Base-by-base conservation (phyloP, 2,329 filamentous ascomycete species). In the Mycosphaerelloides madeirae region DNA sequence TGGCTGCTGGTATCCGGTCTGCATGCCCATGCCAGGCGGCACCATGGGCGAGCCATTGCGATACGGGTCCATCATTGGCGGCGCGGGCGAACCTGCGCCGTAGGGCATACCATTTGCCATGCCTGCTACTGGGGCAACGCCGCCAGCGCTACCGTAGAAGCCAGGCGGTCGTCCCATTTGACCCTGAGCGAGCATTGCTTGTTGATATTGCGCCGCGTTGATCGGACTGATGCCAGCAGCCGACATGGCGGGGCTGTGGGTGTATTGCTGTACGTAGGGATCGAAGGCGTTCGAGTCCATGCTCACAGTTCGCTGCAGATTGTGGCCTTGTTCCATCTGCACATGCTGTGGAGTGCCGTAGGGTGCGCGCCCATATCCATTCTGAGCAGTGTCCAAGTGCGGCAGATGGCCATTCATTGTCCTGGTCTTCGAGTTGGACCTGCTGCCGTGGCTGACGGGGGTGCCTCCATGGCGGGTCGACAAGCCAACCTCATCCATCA, bases 401-500 rank as follows among this genome's bases (percentile, higher is more conserved):
- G 61, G 51, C 31, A 65, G 39, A 31, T 62, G 60, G 19, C 61
- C 62, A 38, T 65, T 67, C 14, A 49, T 41, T 13, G 52, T 53
- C 7, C 63, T 48, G 3, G 59, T 54, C 54, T 63, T 63, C 2
- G 64, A 66, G 14, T 48, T 61, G 3, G 65, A 65, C 16, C 66
- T 56, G 9, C 55, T 54, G 29, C 65, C 63, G n/a, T 61, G 56
- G 44, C 57, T 63, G 20, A 59, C 56, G 3, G 62, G 57, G 31
- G 68, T 65, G 29, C 65, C 62, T 40, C 69, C 68, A 31, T 52
- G 50, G 32, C 73, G 70, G 14, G 72, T 74, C 1, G 91, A 94
- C 29, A 98, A 72, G 48, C 91, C 90, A 56, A 98, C 93, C 65
- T 98, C 93, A 60, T 98, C 93, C 93, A 98, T 98, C 48, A 98